Evolutionary conservation across 805 yeast genomes (phyloP).

Genomic region (Cyberlindnera xylosilytica): DNA sequence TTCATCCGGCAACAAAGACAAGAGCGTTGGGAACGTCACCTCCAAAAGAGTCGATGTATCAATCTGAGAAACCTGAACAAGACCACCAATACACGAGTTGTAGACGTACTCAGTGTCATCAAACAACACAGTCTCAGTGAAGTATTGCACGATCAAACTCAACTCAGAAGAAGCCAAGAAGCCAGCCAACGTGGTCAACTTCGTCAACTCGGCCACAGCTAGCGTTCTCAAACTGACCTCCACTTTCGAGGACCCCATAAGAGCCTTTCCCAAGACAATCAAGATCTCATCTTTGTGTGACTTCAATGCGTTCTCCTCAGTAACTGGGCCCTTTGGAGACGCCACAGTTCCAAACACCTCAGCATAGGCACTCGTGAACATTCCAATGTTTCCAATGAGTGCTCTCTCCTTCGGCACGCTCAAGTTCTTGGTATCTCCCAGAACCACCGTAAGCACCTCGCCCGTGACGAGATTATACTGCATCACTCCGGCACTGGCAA

Average conservation of each 20-base stretch:
- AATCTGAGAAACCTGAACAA: conserved; percentile 43
- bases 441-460: conserved; percentile 42
- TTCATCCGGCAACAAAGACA: conserved; percentile 49
- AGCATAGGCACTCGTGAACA: conserved; percentile 49
- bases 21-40: conserved; percentile 47
- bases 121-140: conserved; percentile 57
- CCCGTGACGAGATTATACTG: conserved; percentile 49
- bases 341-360: conserved; percentile 38
- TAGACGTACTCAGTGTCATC: conserved; percentile 51
- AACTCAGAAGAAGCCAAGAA: conserved; percentile 55
- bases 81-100: conserved; percentile 50
- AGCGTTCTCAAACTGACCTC: conserved; percentile 70
- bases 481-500: conserved; percentile 44
- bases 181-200: conserved; percentile 46
- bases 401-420: conserved; percentile 58
- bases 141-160: conserved; percentile 58
- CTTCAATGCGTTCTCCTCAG: conserved; percentile 10
- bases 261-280: conserved; percentile 62
- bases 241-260: conserved; percentile 61
- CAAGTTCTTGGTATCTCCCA: conserved; percentile 34
- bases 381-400: conserved; percentile 57
- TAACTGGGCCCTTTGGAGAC: conserved; percentile 5
- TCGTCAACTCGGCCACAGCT: conserved; percentile 61
- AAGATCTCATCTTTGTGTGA: conserved; percentile 60
- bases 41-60: conserved; percentile 43